Evolutionary conservation across 202 grass and related monocot genomes (phyloP), one percentile per base, ranked within the genome.

Genomic region (Hordeum pubiflorum): DNA sequence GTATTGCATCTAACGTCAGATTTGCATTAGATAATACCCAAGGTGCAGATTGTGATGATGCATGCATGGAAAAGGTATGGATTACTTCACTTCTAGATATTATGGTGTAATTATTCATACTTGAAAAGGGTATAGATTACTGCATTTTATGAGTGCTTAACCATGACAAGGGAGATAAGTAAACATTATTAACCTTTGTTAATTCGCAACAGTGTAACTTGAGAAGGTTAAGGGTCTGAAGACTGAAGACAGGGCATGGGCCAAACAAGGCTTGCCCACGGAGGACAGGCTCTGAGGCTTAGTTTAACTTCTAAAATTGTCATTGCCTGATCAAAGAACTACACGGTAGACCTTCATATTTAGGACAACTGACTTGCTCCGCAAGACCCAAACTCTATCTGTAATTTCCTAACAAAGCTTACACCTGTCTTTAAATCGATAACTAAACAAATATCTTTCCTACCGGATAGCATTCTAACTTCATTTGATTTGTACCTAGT

Each of bases 1-100:
- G 57, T 60, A 66, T 18, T 72, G 44, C 64, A 77, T 74, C 8
- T 50, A 87, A 79, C 33, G 7, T 74, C 22, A 80, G 11, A 74
- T 65, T 73, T 21, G 12, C 34, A 64, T 58, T 74, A 17, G 58
- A 85, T 74, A 79, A 65, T 60, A 14, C 44, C 71, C 80, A 54
- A 44, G 40, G 64, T 74, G 38, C 69, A 48, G 40, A 82, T 17
- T n/a, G n/a, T 78, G 23, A 77, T 46, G 65, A 72, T 64, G 64
- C 33, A 63, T 63, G 41, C 32, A 72, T 21, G 18, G 10, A 72
- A 63, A 74, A 31, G 9, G 11, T n/a, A 52, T 71, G 14, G 24
- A 39, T 62, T 70, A 57, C 32, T 82, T 56, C 27, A 11, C 27
- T 73, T 73, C 14, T 55, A 54, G 3, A 32, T 54, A 34, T 55